A percentile compares a stretch with the other conserved stretches of the same genome.
Evolutionary conservation across 306 rosid species (phyloP).

Genomic region (Spatholobus suberectus): DNA sequence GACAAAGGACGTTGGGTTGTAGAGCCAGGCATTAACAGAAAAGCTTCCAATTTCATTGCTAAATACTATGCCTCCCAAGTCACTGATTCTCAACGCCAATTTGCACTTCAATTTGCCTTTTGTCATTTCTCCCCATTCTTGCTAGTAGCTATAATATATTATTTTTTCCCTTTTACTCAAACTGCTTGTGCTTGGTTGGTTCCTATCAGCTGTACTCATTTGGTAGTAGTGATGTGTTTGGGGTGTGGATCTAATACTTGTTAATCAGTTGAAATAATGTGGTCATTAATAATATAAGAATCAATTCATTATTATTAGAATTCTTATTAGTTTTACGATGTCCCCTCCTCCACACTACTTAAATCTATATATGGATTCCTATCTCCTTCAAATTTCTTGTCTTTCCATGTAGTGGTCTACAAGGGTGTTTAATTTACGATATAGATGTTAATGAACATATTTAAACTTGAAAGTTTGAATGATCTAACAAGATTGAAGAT

Average conservation of each 20-base stretch:
- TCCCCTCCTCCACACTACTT: not conserved
- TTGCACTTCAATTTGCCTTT: conserved; percentile 37
- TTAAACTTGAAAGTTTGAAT: no score
- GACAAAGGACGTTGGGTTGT: conserved; percentile 70
- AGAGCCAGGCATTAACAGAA: conserved; percentile 82
- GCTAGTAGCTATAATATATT: not conserved
- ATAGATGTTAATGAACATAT: no score
- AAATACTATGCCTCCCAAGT: conserved; percentile 65
- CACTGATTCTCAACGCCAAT: conserved; percentile 55
- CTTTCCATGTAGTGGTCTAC: no score
- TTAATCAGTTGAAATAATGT: conserved; percentile 18
- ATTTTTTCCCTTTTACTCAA: not conserved
- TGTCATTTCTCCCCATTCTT: conserved; percentile 13
- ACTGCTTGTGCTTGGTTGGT: not conserved
- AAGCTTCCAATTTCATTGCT: conserved; percentile 76
- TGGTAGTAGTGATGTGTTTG: conserved; percentile 22
- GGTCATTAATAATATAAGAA: conserved; percentile 33
- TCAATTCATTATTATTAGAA: not conserved
- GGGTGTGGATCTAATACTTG: conserved; percentile 28
- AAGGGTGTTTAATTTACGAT: no score
- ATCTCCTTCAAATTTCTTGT: not conserved
- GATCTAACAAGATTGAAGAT: no score
- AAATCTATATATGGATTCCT: not conserved
- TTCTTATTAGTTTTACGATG: not conserved
- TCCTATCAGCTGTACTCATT: not conserved